Evolutionary conservation across 2,329 filamentous ascomycete species (phyloP).

Genomic region (Fusarium piperis): DNA sequence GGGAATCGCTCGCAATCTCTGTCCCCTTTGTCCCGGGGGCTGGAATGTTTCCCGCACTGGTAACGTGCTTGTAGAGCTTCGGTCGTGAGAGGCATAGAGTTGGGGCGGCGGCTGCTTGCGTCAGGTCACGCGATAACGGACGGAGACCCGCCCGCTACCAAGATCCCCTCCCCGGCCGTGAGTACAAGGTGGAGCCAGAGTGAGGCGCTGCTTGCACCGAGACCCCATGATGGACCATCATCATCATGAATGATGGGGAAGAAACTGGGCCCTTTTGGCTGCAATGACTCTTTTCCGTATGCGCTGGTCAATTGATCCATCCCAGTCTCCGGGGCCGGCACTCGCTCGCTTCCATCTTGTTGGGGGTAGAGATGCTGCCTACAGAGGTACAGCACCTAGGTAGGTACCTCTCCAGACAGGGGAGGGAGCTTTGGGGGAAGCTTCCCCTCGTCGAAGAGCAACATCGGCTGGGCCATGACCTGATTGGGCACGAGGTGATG

Average conservation of each 20-base stretch:
- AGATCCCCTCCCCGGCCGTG: not conserved
- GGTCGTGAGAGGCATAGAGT: constrained; percentile 30
- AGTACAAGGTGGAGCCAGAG: not conserved
- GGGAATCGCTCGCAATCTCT: not conserved
- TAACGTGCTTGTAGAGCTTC: constrained; percentile 16
- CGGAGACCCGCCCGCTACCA: constrained; percentile 28
- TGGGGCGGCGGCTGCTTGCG: constrained; percentile 42
- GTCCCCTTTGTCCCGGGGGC: not conserved
- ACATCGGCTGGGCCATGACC: constrained; percentile 36
- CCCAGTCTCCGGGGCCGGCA: not conserved
- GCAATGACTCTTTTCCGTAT: constrained; percentile 18
- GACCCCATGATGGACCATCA: constrained; percentile 21
- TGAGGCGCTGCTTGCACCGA: not conserved
- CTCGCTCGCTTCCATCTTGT: not conserved
- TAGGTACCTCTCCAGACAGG: not conserved
- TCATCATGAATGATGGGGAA: constrained; percentile 5
- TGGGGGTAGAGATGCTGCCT: not conserved
- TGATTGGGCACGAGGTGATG: constrained; percentile 44
- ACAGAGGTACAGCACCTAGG: too few species aligned
- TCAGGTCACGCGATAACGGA: constrained; percentile 47
- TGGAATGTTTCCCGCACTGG: constrained; percentile 9
- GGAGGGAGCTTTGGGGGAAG: not conserved
- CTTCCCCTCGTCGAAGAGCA: not conserved
- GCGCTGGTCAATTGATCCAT: constrained; percentile 19
- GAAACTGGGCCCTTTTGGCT: not conserved